Evolutionary conservation across 106 monocot species (phyloP).

Genomic region (Posidonia australis): DNA sequence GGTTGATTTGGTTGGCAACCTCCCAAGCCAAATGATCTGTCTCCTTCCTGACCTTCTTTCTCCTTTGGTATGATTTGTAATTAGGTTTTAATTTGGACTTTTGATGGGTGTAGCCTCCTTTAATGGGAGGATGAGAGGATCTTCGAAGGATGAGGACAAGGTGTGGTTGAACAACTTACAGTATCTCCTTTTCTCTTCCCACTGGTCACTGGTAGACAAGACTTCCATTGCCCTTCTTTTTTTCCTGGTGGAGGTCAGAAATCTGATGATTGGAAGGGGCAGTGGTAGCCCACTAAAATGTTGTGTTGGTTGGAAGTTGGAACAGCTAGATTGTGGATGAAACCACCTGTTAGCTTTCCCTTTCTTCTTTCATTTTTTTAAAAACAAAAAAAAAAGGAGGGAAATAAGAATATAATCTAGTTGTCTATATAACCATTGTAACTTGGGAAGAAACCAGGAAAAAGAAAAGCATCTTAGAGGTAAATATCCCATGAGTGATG

Average conservation of each 20-base stretch:
- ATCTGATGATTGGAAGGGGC: background rate
- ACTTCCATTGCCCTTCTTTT: background rate
- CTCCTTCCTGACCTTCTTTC: background rate
- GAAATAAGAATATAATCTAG: too few relatives aligned
- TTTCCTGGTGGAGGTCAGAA: background rate
- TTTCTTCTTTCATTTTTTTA: too few relatives aligned
- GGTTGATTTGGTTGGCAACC: slow-evolving; percentile 2
- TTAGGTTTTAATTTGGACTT: slow-evolving; percentile 1
- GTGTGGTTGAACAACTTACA: slow-evolving; percentile 8
- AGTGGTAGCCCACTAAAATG: background rate
- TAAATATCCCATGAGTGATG: too few relatives aligned
- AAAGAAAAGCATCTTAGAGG: too few relatives aligned
- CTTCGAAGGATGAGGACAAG: background rate
- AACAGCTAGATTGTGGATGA: too few relatives aligned
- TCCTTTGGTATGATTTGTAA: background rate
- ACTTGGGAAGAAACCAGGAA: too few relatives aligned
- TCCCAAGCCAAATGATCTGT: background rate
- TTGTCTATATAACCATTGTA: too few relatives aligned
- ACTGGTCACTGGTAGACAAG: background rate
- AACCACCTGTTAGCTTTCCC: too few relatives aligned
- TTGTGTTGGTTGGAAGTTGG: background rate
- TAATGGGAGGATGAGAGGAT: background rate
- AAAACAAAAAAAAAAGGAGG: too few relatives aligned
- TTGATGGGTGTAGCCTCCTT: background rate
- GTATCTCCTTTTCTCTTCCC: background rate